Base-by-base conservation (phyloP, 805 yeast species). In the Schwanniomyces occidentalis region DNA sequence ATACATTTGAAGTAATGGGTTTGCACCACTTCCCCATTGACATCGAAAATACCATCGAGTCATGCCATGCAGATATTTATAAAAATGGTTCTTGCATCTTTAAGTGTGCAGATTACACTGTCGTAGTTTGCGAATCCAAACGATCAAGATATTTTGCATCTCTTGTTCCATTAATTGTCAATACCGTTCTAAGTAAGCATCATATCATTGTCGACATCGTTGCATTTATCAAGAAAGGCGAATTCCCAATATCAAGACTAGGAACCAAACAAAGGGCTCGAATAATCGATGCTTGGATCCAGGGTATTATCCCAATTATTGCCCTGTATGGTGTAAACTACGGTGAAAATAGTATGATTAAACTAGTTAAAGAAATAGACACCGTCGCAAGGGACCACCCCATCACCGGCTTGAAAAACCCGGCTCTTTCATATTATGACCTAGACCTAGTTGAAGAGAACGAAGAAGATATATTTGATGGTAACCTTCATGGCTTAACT, bases 1-100 rank as follows among this genome's bases (percentile, higher is more conserved):
- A 85, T 45, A 89, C 98, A 0, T 82, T 93, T 59, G 99, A 93
- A 55, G 81, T 84, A 3, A 71, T 86, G 66, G 99, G 99, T 0
- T 65, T 93, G 50, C 89, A 86, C 49, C 95, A 88, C 56, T 91
- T 93, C 68, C 95, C 95, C 1, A 63, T 70, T 16, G 99, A 93
- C 57, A 75, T 93, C 35, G 99, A 68, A 35, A 63, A 63, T 42
- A 69, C 73, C 10, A 65, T 69, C 19, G 73, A 68, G 38, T 58
- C 69, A 6, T 67, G 73, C 34, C 75, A 69, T 38, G 80, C 61
- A 40, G 69, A 39, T 72, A 93, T 37, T 69, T 90, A 31, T 80
- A 79, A 54, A 52, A 67, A 30, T 60, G 74, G 74, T 0, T 61
- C 82, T 19, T 81, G 89, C 48, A 73, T 89, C 1, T 82, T 88